A percentile compares a stretch with the other conserved stretches of the same genome.
These are phyloP conservation scores for Peniophora sp. DNA, from an alignment of 1,284 basidiomycete species.

Conservation along the genomic window DNA sequence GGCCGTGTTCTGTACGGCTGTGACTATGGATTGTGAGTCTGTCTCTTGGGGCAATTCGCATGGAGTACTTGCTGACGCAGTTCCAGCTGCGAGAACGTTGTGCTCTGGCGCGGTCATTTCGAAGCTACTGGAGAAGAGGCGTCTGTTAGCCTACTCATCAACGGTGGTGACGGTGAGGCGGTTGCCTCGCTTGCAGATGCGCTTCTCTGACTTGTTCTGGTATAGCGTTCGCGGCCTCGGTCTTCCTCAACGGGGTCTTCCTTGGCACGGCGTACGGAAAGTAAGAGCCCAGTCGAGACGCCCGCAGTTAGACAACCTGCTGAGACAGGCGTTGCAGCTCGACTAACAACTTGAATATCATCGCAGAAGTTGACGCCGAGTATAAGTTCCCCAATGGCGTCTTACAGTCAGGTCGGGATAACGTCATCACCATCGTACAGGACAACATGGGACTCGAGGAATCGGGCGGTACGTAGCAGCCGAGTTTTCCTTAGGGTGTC, in stretches of 20 bases:
- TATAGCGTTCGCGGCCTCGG: slow-evolving; percentile 66
- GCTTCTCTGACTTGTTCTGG: background rate
- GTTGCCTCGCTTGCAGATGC: background rate
- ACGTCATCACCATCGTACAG: slow-evolving; percentile 64
- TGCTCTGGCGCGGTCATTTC: slow-evolving; percentile 80
- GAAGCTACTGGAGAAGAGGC: slow-evolving; percentile 46
- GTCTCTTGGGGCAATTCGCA: too few relatives aligned
- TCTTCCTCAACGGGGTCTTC: slow-evolving; percentile 74
- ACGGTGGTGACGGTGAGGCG: slow-evolving; percentile 63
- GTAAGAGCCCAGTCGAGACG: too few relatives aligned
- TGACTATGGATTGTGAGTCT: slow-evolving; percentile 79
- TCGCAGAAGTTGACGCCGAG: slow-evolving; percentile 56
- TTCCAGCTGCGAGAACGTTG: slow-evolving; percentile 64
- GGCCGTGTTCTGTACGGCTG: slow-evolving; percentile 72
- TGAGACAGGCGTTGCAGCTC: slow-evolving; percentile 31
- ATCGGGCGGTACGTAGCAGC: slow-evolving; percentile 31
- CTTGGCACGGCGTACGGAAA: slow-evolving; percentile 66
- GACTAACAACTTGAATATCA: slow-evolving; percentile 47
- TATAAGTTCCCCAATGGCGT: slow-evolving; percentile 54
- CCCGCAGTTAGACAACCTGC: too few relatives aligned
- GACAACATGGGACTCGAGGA: slow-evolving; percentile 79
- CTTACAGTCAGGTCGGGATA: slow-evolving; percentile 44
- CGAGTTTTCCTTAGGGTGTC: background rate
- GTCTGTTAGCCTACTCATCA: slow-evolving; percentile 65
- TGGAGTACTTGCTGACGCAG: background rate